Evolutionary conservation across 139 green algal genomes (phyloP).

Genomic region (Haematococcus sp.): DNA sequence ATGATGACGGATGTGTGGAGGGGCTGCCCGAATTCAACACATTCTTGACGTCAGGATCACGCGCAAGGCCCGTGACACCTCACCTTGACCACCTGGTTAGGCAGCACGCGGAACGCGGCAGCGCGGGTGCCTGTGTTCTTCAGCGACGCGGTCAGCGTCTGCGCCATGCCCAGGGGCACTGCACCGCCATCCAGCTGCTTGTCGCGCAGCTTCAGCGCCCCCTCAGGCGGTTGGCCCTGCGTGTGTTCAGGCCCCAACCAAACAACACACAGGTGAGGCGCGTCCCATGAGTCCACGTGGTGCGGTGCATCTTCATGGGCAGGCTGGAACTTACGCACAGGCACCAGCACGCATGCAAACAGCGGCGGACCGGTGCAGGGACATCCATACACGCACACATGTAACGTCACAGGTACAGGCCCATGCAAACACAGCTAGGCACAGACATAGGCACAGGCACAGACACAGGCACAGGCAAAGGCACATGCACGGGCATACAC

Average conservation of each 20-base stretch:
- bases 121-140: constrained; percentile 27
- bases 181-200: constrained; percentile 50
- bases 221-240: constrained; percentile 47
- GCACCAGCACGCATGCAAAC: not conserved
- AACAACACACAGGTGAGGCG: constrained; percentile 14
- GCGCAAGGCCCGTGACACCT: too few species aligned
- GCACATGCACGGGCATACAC: too few species aligned
- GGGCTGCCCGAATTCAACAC: too few species aligned
- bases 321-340: not conserved
- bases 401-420: too few species aligned
- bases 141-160: constrained; percentile 35
- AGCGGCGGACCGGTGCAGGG: not conserved
- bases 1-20: too few species aligned
- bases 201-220: constrained; percentile 45
- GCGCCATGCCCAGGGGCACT: constrained; percentile 44
- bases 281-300: not conserved
- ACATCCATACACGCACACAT: too few species aligned
- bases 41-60: too few species aligned
- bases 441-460: too few species aligned
- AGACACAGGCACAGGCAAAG: too few species aligned
- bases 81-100: constrained; percentile 9
- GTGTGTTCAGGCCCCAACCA: not conserved
- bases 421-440: too few species aligned
- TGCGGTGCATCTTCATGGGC: not conserved
- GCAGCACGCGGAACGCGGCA: constrained; percentile 27